Evolutionary conservation across 208 protist species (phyloP), one percentile per base, ranked within the genome.

Genomic region (Trypanosoma scelopori): DNA sequence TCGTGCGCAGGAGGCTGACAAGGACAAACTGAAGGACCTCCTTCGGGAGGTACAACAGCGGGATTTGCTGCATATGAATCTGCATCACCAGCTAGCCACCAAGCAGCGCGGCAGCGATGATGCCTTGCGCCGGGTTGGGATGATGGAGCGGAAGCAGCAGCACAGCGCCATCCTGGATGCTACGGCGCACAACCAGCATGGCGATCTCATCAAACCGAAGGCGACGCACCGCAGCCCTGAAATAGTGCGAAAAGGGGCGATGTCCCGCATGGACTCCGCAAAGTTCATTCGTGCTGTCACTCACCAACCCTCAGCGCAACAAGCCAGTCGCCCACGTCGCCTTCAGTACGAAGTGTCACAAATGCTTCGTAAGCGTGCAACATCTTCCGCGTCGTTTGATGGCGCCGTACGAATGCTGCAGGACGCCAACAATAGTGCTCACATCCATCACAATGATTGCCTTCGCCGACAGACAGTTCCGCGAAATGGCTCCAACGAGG

Each of bases 71-170:
- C 37, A 63, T 28, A 35, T 30, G 3, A 30, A 1, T 25, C 62
- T 57, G 20, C 63, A 64, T 0, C 46, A 59, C 6, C 70, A 69
- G 27, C 35, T 65, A 28, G 6, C 53, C 3, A 11, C 27, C 46
- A 59, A 66, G 5, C 55, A 62, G 50, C 62, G 58, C 22, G 32
- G 42, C n/a, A 32, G 0, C n/a, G 55, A 74, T 16, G 55, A 66
- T 1, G 51, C 35, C 20, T 61, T 16, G 2, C 53, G 55, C 15
- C 65, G 65, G 9, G 32, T 62, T 30, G 55, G 46, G 5, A 5
- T 58, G 12, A 22, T 55, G 20, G 55, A 64, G 23, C 13, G n/a
- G 49, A 43, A 20, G 39, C 55, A 50, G 20, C 49, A 67, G n/a
- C 55, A 73, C 25, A n/a, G 58, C 3, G 30, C n/a, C n/a, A n/a